These are phyloP conservation scores for Harringtonia lauricola DNA, from an alignment of 2,329 filamentous ascomycete species.

Conservation along the genomic window DNA sequence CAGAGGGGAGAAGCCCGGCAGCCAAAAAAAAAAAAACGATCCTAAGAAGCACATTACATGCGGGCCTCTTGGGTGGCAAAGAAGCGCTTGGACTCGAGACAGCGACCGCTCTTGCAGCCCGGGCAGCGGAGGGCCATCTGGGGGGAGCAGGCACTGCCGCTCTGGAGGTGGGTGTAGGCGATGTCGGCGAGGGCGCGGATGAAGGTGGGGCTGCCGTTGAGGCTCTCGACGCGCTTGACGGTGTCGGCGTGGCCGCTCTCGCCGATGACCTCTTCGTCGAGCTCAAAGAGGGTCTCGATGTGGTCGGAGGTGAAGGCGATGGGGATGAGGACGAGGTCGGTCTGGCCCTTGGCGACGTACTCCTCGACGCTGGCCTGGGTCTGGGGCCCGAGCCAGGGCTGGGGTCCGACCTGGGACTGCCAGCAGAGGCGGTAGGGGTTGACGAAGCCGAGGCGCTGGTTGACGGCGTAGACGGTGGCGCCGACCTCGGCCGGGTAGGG, in stretches of 20 bases:
- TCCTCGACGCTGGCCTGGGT: constrained; percentile 79
- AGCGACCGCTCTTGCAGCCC: constrained; percentile 82
- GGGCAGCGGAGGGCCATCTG: constrained; percentile 92
- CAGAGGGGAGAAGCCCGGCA: too few relatives aligned
- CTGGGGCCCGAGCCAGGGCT: constrained; percentile 90
- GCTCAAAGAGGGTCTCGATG: constrained; percentile 91
- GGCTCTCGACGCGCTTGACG: constrained; percentile 80
- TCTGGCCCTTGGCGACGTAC: constrained; percentile 85
- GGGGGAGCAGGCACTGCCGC: constrained; percentile 55
- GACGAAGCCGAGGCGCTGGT: constrained; percentile 75
- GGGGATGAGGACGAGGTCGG: constrained; percentile 80
- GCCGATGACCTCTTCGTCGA: constrained; percentile 90
- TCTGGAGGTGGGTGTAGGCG: constrained; percentile 67
- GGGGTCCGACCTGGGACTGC: constrained; percentile 96
- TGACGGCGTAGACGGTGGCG: constrained; percentile 93
- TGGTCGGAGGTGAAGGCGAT: constrained; percentile 99
- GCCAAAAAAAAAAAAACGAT: not conserved
- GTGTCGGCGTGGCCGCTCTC: constrained; percentile 68
- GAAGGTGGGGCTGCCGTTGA: constrained; percentile 86
- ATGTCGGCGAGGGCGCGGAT: constrained; percentile 84
- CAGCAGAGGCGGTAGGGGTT: constrained; percentile 92
- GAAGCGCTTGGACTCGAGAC: constrained; percentile 64
- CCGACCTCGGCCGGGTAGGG: constrained; percentile 93
- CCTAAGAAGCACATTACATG: not conserved
- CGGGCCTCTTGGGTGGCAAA: constrained; percentile 30